phyloP scores from a whole-genome alignment of 176 grass and related monocot species.

The Hyparrhenia diplandra region DNA sequence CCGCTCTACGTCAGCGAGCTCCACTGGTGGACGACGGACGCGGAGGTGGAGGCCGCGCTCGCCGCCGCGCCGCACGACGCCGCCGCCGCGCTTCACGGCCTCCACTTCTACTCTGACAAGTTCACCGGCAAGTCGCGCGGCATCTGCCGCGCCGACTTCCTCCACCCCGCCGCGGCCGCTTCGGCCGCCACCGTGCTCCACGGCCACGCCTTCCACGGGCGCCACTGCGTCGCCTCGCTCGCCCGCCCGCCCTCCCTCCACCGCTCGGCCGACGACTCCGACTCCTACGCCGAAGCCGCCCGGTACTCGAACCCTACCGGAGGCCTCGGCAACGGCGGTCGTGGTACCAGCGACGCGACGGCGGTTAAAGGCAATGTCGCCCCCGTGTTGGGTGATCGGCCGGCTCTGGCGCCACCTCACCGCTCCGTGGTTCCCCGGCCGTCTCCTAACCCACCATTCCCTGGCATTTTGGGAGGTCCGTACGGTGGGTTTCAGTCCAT shows the following conservation, averaged over 20 bases:
- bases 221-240: conserved; percentile 49
- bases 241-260: conserved; percentile 9
- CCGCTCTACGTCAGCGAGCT: conserved; percentile 57
- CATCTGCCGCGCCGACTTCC: conserved; percentile 47
- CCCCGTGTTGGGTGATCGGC: conserved; percentile 9
- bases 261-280: neutral
- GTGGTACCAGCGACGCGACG: neutral
- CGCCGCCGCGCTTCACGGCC: conserved; percentile 20
- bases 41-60: conserved; percentile 54
- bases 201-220: conserved; percentile 39
- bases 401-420: neutral
- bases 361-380: conserved; percentile 19
- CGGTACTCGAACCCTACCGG: neutral
- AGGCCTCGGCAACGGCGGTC: neutral
- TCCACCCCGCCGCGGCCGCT: conserved; percentile 19
- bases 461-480: neutral
- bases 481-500: conserved; percentile 13
- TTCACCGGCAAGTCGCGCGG: conserved; percentile 43
- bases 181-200: conserved; percentile 35
- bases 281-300: neutral
- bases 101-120: conserved; percentile 57
- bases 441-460: neutral
- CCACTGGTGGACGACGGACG: conserved; percentile 64
- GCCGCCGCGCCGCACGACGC: conserved; percentile 38
- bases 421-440: neutral